phyloP scores from a whole-genome alignment of 208 protist species.

The Crithidia acanthocephali region DNA sequence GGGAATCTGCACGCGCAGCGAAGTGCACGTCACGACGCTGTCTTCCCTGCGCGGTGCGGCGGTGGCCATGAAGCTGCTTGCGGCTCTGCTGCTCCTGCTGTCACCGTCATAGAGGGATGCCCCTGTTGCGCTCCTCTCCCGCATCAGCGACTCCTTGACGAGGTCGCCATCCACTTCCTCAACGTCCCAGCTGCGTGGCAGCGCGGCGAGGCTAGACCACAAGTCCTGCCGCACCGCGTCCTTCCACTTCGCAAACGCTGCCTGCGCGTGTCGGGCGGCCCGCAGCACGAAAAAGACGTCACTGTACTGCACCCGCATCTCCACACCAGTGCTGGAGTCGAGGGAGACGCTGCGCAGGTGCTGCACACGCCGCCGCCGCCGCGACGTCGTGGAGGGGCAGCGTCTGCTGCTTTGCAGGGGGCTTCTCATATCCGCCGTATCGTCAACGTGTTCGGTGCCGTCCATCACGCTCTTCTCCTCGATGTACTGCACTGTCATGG shows the following conservation, averaged over 20 bases:
- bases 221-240: constrained; percentile 29
- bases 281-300: constrained; percentile 50
- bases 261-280: constrained; percentile 38
- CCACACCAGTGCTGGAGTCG: constrained; percentile 38
- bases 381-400: not conserved
- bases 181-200: constrained; percentile 11
- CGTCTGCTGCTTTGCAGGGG: not conserved
- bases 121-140: not conserved
- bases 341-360: constrained; percentile 30
- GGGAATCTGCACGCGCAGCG: constrained; percentile 14
- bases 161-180: not conserved
- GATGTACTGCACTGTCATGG: constrained; percentile 26
- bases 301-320: constrained; percentile 54
- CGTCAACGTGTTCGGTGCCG: not conserved
- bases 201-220: constrained; percentile 16
- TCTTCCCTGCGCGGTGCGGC: not conserved
- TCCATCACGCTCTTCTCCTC: constrained; percentile 16
- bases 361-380: constrained; percentile 1
- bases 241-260: constrained; percentile 35
- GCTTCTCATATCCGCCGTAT: not conserved
- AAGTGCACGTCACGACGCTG: not conserved
- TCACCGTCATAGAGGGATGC: too few relatives aligned
- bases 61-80: not conserved
- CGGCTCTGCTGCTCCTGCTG: not conserved
- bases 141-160: not conserved